Base-by-base conservation (phyloP, 179 eudicot species). In the Silene coronaria region DNA sequence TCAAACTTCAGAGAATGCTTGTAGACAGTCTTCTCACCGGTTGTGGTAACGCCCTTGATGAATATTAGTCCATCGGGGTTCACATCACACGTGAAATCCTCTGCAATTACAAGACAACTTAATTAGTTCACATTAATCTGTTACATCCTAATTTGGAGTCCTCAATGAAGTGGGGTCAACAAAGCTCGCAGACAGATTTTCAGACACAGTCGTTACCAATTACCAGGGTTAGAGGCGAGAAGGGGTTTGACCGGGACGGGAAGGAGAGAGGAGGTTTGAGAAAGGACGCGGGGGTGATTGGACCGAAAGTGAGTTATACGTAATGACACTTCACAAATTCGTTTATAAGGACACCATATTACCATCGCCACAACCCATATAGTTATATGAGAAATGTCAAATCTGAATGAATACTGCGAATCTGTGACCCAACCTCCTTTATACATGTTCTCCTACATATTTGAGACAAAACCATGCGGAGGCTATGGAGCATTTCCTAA, bases 31-130 rank as follows among this genome's bases (percentile, higher is more conserved):
- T 73, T 89, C 82, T 92, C 96, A 2, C 98, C 98, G 0, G 89
- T 85, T 38, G 88, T 88, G 1, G 98, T 90, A 27, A 88, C 82
- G 53, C 97, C 98, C 78, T 84, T 90, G 51, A 94, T 84, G 75
- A 85, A 48, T 46, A 94, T 85, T 36, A 74, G 85, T 30, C 98
- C 98, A 67, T 86, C 81, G 22, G 77, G 87, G 68, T 85, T 89
- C 67, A 92, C 90, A 73, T 92, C 93, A 80, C 98, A 94, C 14
- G 88, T 79, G 69, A 90, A 92, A 12, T 87, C 96, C 67, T 88
- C 98, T 92, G 91, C 84, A 82, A 59, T 60, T 13, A 73, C 34
- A 58, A 24, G 70, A 32, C 34, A 53, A 46, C 16, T 16, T 59
- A 27, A 32, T 77, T 48, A 81, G 80, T 45, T 36, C 65, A 38